Evolutionary conservation across 441 rosid genomes (phyloP).

Genomic region (Pelargonium fulgidum): DNA sequence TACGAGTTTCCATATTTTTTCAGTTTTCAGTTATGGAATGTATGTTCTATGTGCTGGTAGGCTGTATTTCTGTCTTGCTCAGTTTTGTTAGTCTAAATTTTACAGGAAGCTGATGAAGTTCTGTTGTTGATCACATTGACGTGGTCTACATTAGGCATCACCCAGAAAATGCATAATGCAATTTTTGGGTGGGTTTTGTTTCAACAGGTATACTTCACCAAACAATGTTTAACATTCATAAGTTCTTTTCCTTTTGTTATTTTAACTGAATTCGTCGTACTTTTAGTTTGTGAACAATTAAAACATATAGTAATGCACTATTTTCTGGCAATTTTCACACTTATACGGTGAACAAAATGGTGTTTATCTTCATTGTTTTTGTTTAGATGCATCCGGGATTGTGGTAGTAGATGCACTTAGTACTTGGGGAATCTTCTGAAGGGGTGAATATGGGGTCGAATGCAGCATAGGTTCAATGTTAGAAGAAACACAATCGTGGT

Average conservation of each 20-base stretch:
- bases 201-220: constrained; percentile 58
- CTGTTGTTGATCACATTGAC: constrained; percentile 56
- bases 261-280: not conserved
- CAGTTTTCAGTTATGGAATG: constrained; percentile 17
- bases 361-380: not conserved
- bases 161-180: constrained; percentile 68
- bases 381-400: not conserved
- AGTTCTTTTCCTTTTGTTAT: not conserved
- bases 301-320: not conserved
- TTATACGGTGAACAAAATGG: not conserved
- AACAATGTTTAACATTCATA: not conserved
- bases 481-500: not conserved
- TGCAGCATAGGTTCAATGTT: not conserved
- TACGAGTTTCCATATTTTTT: constrained; percentile 27
- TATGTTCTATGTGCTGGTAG: constrained; percentile 11
- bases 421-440: not conserved
- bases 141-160: constrained; percentile 90
- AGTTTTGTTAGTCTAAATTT: constrained; percentile 22
- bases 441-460: not conserved
- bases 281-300: not conserved
- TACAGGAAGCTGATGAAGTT: constrained; percentile 68
- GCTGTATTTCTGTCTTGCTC: constrained; percentile 14
- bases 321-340: not conserved
- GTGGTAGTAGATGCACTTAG: not conserved
- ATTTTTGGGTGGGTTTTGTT: constrained; percentile 78